Conservation (phyloP, 192 early-diverging fungal genomes). For the Gorgonomyces haynaldii region DNA sequence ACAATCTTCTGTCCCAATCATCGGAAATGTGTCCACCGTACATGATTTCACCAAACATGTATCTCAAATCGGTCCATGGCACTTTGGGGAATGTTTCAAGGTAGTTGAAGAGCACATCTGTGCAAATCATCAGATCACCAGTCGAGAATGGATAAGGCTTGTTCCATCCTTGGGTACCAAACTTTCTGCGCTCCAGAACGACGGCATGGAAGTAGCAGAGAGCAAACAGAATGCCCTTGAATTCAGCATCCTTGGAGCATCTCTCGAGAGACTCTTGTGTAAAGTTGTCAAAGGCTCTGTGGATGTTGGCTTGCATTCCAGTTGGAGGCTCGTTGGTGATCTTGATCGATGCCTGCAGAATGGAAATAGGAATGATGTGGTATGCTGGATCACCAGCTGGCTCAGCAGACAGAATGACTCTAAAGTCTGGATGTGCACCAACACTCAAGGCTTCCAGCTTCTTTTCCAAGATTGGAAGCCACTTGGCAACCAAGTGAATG, state of each 20-base stretch:
- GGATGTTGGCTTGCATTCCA: constrained; percentile 59
- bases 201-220: constrained; percentile 59
- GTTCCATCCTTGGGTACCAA: constrained; percentile 59
- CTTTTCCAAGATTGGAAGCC: constrained; percentile 52
- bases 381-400: constrained; percentile 48
- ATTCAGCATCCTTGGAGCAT: constrained; percentile 57
- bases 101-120: constrained; percentile 49
- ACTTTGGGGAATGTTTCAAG: constrained; percentile 45
- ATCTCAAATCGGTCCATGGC: constrained; percentile 52
- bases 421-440: constrained; percentile 41
- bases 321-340: constrained; percentile 61
- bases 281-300: constrained; percentile 56
- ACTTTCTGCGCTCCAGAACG: constrained; percentile 49
- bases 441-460: constrained; percentile 44
- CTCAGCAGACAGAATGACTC: constrained; percentile 52
- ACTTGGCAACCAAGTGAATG: constrained; percentile 57
- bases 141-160: constrained; percentile 51
- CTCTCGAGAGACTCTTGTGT: constrained; percentile 48
- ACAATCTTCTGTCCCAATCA: constrained; percentile 51
- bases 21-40: constrained; percentile 62
- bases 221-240: constrained; percentile 44
- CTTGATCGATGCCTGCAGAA: constrained; percentile 55
- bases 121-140: constrained; percentile 50
- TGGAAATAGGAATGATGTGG: constrained; percentile 55
- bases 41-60: constrained; percentile 61